These are phyloP conservation scores for Alisma plantagoaquatica DNA, from an alignment of 106 monocot genomes.

Conservation along the genomic window DNA sequence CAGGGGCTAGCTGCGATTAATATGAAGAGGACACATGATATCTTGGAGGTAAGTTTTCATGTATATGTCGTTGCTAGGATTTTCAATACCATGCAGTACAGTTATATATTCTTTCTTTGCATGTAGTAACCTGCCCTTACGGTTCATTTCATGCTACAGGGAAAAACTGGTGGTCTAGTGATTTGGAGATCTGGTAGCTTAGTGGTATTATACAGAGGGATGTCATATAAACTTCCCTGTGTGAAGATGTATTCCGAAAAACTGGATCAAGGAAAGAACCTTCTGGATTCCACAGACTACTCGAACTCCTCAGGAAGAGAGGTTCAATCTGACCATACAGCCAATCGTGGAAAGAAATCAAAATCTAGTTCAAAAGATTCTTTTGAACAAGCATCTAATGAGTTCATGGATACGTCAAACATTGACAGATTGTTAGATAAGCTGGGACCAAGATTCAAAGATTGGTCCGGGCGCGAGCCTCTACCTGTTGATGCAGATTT, in stretches of 20 bases:
- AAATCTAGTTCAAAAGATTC: background rate
- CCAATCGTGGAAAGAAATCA: slow-evolving; percentile 10
- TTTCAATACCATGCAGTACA: too few species aligned
- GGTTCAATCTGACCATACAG: too few species aligned
- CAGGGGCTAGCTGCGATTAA: slow-evolving; percentile 63
- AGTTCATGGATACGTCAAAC: slow-evolving; percentile 17
- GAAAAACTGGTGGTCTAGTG: slow-evolving; percentile 72
- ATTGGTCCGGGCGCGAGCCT: slow-evolving; percentile 79
- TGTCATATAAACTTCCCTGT: slow-evolving; percentile 73
- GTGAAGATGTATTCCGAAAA: slow-evolving; percentile 42
- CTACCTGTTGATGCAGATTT: slow-evolving; percentile 92
- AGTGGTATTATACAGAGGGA: slow-evolving; percentile 73
- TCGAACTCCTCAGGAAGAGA: background rate
- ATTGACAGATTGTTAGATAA: slow-evolving; percentile 65
- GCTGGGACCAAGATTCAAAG: slow-evolving; percentile 73
- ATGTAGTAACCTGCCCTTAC: background rate
- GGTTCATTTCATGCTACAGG: slow-evolving; percentile 28
- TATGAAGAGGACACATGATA: slow-evolving; percentile 83
- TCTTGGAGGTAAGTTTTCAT: slow-evolving; percentile 57
- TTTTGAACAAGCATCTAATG: slow-evolving; percentile 8
- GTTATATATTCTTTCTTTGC: background rate
- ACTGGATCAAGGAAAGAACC: slow-evolving; percentile 3
- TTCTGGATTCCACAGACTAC: background rate
- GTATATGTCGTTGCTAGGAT: background rate
- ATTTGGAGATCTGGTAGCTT: slow-evolving; percentile 99